phyloP scores from a whole-genome alignment of 179 eudicot genomes.

The Nepenthes alata region DNA sequence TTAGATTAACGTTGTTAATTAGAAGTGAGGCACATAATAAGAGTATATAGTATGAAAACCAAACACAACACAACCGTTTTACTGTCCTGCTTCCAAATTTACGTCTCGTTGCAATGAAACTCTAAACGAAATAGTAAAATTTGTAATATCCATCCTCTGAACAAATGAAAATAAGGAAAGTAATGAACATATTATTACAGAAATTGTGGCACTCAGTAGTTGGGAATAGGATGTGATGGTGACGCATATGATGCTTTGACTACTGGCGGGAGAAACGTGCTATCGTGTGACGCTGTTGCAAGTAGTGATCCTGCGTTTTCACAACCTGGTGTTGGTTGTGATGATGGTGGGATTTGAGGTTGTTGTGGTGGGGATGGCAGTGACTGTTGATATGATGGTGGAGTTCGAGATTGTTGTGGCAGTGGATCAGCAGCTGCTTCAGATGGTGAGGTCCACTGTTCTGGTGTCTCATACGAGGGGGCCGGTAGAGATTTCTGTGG shows the following conservation, averaged over 20 bases:
- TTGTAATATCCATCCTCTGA: background rate
- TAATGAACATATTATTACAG: background rate
- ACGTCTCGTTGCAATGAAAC: slow-evolving; percentile 1
- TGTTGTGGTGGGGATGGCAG: background rate
- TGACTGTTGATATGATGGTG: background rate
- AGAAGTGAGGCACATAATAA: too few relatives aligned
- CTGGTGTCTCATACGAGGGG: too few relatives aligned
- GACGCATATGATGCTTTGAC: slow-evolving; percentile 16
- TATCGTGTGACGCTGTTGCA: background rate
- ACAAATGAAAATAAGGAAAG: background rate
- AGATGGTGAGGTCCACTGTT: too few relatives aligned
- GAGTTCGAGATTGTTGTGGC: background rate
- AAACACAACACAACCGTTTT: too few relatives aligned
- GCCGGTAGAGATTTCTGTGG: background rate
- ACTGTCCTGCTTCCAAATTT: too few relatives aligned
- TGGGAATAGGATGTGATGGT: slow-evolving; percentile 24
- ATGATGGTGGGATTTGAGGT: background rate
- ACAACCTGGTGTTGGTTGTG: slow-evolving; percentile 3
- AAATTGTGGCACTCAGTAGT: slow-evolving; percentile 9
- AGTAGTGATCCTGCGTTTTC: background rate
- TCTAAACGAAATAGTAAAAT: background rate
- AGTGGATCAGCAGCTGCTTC: background rate
- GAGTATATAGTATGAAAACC: too few relatives aligned
- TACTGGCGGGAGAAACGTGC: slow-evolving; percentile 13
- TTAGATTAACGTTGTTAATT: too few relatives aligned